These are phyloP conservation scores for Hymenoscyphus fraxineus DNA, from an alignment of 2,329 filamentous ascomycete species.

Conservation along the genomic window DNA sequence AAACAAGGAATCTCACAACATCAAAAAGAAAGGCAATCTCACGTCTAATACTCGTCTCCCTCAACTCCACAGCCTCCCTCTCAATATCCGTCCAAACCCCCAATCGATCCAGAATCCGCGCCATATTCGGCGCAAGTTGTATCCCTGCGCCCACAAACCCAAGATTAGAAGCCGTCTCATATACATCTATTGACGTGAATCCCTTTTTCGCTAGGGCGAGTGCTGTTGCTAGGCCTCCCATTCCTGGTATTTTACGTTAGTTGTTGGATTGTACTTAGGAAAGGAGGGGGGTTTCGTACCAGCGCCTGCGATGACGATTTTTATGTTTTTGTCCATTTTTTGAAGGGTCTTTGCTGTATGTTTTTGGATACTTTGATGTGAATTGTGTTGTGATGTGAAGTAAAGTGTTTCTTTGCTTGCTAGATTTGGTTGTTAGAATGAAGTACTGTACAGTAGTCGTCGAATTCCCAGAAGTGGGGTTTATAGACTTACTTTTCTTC, in stretches of 20 bases:
- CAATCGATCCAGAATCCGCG: slow-evolving; percentile 67
- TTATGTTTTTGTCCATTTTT: slow-evolving; percentile 11
- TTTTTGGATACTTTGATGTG: background rate
- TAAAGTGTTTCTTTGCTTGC: too few relatives aligned
- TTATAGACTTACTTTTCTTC: too few relatives aligned
- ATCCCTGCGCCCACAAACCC: slow-evolving; percentile 84
- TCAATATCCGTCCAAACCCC: slow-evolving; percentile 71
- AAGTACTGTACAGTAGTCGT: too few relatives aligned
- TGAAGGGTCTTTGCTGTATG: background rate
- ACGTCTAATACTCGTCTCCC: slow-evolving; percentile 69
- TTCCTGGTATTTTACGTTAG: slow-evolving; percentile 48
- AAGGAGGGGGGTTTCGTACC: background rate
- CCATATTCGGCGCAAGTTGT: slow-evolving; percentile 79
- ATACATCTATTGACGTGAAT: slow-evolving; percentile 70
- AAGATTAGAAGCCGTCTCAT: slow-evolving; percentile 67
- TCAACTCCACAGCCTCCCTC: slow-evolving; percentile 66
- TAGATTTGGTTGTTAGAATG: too few relatives aligned
- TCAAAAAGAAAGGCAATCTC: slow-evolving; percentile 27
- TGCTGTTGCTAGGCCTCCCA: slow-evolving; percentile 72
- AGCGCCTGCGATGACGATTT: slow-evolving; percentile 10
- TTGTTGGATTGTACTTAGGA: background rate
- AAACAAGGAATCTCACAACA: background rate
- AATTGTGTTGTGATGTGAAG: background rate
- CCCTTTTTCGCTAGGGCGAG: slow-evolving; percentile 72
- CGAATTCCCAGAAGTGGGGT: too few relatives aligned